A percentile compares a stretch with the other conserved stretches of the same genome.
Evolutionary conservation across 345 rosid genomes (phyloP).

Genomic region (Boechera retrofracta): DNA sequence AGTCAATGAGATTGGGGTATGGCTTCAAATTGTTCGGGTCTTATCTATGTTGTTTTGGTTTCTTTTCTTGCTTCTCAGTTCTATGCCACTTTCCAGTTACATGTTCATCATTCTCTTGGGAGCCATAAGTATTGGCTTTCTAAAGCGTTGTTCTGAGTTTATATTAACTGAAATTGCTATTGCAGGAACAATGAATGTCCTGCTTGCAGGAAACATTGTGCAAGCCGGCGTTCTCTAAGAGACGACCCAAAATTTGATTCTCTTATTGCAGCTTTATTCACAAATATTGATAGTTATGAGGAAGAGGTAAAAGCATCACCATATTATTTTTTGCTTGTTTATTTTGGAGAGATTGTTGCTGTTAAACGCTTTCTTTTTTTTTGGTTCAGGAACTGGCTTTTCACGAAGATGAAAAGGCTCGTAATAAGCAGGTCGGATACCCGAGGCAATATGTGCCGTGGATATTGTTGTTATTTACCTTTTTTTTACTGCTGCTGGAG

Average conservation of each 20-base stretch:
- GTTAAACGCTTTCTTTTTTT: background rate
- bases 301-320: conserved; percentile 57
- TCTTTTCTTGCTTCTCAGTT: no score
- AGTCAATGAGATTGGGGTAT: conserved; percentile 84
- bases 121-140: conserved; percentile 12
- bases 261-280: conserved; percentile 70
- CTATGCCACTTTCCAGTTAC: conserved; percentile 8
- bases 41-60: background rate
- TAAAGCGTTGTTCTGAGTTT: conserved; percentile 28
- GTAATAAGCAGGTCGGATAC: conserved; percentile 80
- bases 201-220: conserved; percentile 84
- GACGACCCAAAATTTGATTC: conserved; percentile 86
- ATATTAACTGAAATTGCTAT: background rate
- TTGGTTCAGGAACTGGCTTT: conserved; percentile 82
- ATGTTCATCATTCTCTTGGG: conserved; percentile 31
- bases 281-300: conserved; percentile 71
- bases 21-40: background rate
- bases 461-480: conserved; percentile 25
- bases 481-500: background rate
- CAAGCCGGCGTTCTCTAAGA: conserved; percentile 84
- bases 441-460: conserved; percentile 9
- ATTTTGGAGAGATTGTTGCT: conserved; percentile 19
- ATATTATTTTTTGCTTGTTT: conserved; percentile 11
- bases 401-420: conserved; percentile 89
- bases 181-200: conserved; percentile 88